Evolutionary conservation across 208 protist genomes (phyloP), one percentile per base, ranked within the genome.

Genomic region (Strigomonas culicis): DNA sequence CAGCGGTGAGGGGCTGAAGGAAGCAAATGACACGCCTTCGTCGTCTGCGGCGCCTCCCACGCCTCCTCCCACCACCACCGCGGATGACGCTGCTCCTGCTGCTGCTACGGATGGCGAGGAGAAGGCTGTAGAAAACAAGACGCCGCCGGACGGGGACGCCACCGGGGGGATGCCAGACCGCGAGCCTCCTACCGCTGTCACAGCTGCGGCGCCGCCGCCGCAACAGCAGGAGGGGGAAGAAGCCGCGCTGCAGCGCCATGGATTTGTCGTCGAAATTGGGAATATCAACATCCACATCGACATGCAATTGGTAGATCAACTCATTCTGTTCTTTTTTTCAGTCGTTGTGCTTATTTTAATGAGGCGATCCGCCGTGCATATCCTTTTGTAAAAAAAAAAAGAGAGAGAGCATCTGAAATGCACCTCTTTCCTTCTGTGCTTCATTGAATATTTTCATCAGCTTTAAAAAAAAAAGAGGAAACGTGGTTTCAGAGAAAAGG

Each of bases 261-360:
- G 47, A 15, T 55, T 63, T 1, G 61, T 72, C 1, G 58, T 74
- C 0, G 21, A 31, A n/a, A 13, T 79, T 0, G n/a, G 43, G 13
- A 28, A 39, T 55, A n/a, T 70, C 1, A n/a, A n/a, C 13, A 24
- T 66, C 2, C 41, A 44, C 13, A 47, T 74, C 19, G 24, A 63
- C 2, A 31, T 75, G 36, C 46, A 46, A 21, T 6, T 60, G 30
- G 10, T 79, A 30, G 70, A 74, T 30, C 69, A 56, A 2, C 34
- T 59, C 1, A 65, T 79, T 41, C 36, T 58, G 8, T 13, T n/a
- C n/a, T 75, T 64, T 31, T 44, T 66, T 22, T 19, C 41, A 17
- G 1, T 79, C 13, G 41, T 72, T 3, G 51, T 49, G 21, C 57
- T 75, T 21, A 72, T 75, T 22, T 43, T 75, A 21, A 28, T 66